Conservation (phyloP, 192 early-diverging fungal genomes). For the Paraglomus brasilianum region DNA sequence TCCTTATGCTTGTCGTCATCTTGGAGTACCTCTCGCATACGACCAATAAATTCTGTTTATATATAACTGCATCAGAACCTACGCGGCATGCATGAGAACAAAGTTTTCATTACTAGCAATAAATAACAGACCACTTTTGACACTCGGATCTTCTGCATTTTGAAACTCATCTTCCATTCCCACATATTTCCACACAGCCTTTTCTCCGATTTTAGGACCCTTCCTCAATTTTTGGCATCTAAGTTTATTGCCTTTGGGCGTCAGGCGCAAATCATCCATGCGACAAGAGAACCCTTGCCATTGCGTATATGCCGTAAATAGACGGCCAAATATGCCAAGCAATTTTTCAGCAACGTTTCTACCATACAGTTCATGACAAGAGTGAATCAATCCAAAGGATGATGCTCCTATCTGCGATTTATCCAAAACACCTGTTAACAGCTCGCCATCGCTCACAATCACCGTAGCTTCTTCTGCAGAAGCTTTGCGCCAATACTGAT, state of each 20-base stretch:
- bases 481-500: conserved; percentile 78
- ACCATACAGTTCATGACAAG: conserved; percentile 94
- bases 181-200: conserved; percentile 74
- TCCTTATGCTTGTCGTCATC: conserved; percentile 82
- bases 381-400: conserved; percentile 91
- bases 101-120: no score
- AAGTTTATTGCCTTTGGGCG: conserved; percentile 70
- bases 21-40: conserved; percentile 86
- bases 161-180: conserved; percentile 48
- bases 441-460: conserved; percentile 82
- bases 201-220: conserved; percentile 61
- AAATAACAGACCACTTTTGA: no score
- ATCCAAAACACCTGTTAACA: conserved; percentile 92
- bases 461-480: conserved; percentile 84
- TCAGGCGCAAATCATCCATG: conserved; percentile 97
- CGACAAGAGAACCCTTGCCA: conserved; percentile 91
- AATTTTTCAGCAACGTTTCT: conserved; percentile 84
- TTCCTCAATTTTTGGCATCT: conserved; percentile 72
- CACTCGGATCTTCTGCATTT: conserved; percentile 34
- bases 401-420: conserved; percentile 96
- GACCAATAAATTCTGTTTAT: conserved; percentile 59
- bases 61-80: no score
- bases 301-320: conserved; percentile 91
- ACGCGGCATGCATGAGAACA: no score
- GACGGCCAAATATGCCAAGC: conserved; percentile 83